These are phyloP conservation scores for Barnettozyma populi DNA, from an alignment of 805 yeast species.

Conservation along the genomic window DNA sequence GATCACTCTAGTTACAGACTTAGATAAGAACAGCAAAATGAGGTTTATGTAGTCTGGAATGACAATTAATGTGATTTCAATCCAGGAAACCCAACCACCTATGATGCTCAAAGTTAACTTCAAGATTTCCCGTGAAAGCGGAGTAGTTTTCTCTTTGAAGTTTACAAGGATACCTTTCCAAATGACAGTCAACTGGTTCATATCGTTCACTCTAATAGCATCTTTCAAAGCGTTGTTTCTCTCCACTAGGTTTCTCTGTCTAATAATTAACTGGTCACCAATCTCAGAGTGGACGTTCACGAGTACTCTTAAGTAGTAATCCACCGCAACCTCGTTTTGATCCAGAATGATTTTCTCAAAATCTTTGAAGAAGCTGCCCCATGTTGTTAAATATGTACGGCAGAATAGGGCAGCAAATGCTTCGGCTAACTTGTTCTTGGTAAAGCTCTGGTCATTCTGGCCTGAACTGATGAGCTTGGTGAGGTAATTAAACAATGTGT, in stretches of 20 bases:
- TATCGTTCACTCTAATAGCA: conserved; percentile 69
- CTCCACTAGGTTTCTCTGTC: conserved; percentile 56
- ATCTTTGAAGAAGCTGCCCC: conserved; percentile 49
- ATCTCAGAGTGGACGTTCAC: conserved; percentile 81
- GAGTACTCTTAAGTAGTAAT: conserved; percentile 70
- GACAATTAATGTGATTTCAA: conserved; percentile 30
- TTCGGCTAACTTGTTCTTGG: conserved; percentile 55
- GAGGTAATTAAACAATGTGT: conserved; percentile 17
- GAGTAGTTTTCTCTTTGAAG: conserved; percentile 27
- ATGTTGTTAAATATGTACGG: conserved; percentile 39
- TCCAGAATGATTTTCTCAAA: conserved; percentile 33
- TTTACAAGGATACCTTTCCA: conserved; percentile 59
- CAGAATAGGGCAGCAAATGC: conserved; percentile 48
- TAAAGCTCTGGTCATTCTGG: conserved; percentile 33
- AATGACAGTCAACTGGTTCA: conserved; percentile 53
- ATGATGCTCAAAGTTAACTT: conserved; percentile 57
- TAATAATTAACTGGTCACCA: conserved; percentile 81
- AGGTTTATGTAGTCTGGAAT: conserved; percentile 23
- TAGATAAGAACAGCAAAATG: conserved; percentile 63
- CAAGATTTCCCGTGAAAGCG: conserved; percentile 40
- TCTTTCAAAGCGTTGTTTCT: conserved; percentile 77
- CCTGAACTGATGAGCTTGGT: conserved; percentile 15
- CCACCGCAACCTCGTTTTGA: conserved; percentile 34
- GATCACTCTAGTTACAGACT: conserved; percentile 11
- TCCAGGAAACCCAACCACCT: conserved; percentile 91